These are phyloP conservation scores for Elongisporangium undulatum DNA, from an alignment of 352 stramenopile genomes.

Conservation along the genomic window DNA sequence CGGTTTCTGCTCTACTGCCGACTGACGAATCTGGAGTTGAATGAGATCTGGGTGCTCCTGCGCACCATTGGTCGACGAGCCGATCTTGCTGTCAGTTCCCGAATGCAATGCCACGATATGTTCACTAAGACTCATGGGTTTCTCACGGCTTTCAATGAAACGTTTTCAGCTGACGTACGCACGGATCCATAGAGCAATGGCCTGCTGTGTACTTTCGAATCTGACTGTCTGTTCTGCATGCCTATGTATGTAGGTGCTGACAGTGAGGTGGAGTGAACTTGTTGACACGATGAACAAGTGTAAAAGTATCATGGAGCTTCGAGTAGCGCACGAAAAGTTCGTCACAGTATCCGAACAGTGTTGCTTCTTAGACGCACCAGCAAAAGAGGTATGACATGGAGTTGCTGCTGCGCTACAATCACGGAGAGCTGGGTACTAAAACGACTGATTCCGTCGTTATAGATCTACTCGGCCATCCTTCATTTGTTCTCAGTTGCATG, in stretches of 20 bases:
- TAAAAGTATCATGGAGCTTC: slow-evolving; percentile 22
- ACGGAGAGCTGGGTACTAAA: background rate
- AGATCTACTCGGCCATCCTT: slow-evolving; percentile 30
- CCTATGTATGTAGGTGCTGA: slow-evolving; percentile 24
- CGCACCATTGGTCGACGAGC: slow-evolving; percentile 18
- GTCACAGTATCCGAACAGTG: slow-evolving; percentile 21
- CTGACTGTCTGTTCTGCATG: background rate
- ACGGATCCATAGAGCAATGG: too few relatives aligned
- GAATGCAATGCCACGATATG: slow-evolving; percentile 21
- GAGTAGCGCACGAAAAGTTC: slow-evolving; percentile 29
- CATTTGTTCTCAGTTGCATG: slow-evolving; percentile 16
- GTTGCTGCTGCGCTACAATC: background rate
- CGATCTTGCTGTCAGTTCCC: slow-evolving; percentile 6
- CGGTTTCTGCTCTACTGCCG: slow-evolving; percentile 38
- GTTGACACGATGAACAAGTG: slow-evolving; percentile 11
- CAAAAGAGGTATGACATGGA: slow-evolving; percentile 12
- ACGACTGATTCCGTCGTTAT: background rate
- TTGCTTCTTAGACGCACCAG: slow-evolving; percentile 34
- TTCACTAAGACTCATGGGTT: slow-evolving; percentile 40
- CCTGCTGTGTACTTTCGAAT: background rate
- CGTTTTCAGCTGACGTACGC: slow-evolving; percentile 36
- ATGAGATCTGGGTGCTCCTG: slow-evolving; percentile 29
- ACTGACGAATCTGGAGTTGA: slow-evolving; percentile 37
- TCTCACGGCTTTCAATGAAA: slow-evolving; percentile 39
- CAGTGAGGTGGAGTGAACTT: slow-evolving; percentile 31